phyloP scores from a whole-genome alignment of 1,284 basidiomycete species.

The Malassezia furfur region DNA sequence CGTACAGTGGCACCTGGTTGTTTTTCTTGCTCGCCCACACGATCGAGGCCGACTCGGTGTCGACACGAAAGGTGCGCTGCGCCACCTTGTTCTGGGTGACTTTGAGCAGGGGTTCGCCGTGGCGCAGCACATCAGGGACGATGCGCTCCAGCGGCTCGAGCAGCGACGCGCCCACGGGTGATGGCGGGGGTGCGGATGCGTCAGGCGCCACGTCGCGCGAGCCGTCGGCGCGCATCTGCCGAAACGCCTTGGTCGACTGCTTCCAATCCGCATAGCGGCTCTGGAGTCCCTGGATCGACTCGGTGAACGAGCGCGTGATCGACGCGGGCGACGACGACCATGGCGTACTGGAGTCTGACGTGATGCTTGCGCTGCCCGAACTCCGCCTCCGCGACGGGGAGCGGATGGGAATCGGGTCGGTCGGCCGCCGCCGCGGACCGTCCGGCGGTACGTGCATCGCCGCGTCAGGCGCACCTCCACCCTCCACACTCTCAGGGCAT shows the following conservation, averaged over 20 bases:
- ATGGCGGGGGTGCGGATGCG: not conserved
- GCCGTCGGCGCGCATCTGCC: not conserved
- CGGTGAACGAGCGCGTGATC: not conserved
- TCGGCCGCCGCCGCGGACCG: not conserved
- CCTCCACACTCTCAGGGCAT: conserved; percentile 7
- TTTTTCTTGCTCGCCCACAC: conserved; percentile 70
- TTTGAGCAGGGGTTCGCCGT: conserved; percentile 62
- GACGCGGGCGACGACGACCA: conserved; percentile 4
- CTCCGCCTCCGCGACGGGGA: not conserved
- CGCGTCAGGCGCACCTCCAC: not conserved
- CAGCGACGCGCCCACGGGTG: not conserved
- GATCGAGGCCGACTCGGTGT: conserved; percentile 69
- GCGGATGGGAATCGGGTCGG: conserved; percentile 1
- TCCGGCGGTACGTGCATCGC: not conserved
- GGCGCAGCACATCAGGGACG: conserved; percentile 20
- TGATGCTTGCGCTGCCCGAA: not conserved
- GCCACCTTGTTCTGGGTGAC: conserved; percentile 76
- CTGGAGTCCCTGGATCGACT: not conserved
- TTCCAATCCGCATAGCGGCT: conserved; percentile 12
- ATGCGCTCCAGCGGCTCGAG: conserved; percentile 12
- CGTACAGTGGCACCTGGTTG: conserved; percentile 68
- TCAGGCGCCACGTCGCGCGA: not conserved
- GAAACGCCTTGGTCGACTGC: conserved; percentile 2
- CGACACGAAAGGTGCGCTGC: conserved; percentile 63
- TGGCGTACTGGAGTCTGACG: not conserved